Base-by-base conservation (phyloP, 1,284 basidiomycete species). In the Leccinum griseonigrum region DNA sequence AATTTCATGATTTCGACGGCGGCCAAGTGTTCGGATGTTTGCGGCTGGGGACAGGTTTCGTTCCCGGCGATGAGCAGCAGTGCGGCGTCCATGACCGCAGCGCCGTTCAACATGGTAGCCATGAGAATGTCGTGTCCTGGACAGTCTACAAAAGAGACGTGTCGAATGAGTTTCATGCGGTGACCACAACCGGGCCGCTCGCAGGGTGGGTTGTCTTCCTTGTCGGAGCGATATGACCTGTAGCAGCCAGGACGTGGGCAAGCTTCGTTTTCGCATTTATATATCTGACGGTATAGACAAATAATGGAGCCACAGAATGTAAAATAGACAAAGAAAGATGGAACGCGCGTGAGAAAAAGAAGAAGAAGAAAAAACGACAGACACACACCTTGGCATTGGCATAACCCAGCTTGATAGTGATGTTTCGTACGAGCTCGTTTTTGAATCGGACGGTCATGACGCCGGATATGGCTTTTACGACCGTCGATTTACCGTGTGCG, bases 31-130 rank as follows among this genome's bases (percentile, higher is more conserved):
- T 99, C 97, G 16, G 93, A 95, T 14, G 97, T 99, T 79, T 99
- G 97, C 1, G 97, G 97, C 76, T 99, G 97, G 1, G 97, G 97
- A 79, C 97, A 99, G 9, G 95, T 93, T 81, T 99, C 97, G 79
- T 99, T 99, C 58, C 93, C 97, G 29, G 97, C 97, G 64, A 99
- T 90, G 56, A 99, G 87, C 0, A 99, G 85, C 1, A 99, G 81
- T 16, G 97, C 97, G 63, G 97, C 97, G 78, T 98, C 96, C 97
- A 99, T 96, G 83, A 99, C 97, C 28, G 97, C 97, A 48, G 97
- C 97, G 78, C 97, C 97, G 85, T 98, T 98, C 71, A 99, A 84
- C 97, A 99, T 99, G 69, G 97, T 99, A 62, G 97, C 97, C 97
- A 99, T 99, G 76, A 99, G 84, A 85, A 92, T 93, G 74, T 96